phyloP scores from a whole-genome alignment of 1,139 yeast species.

The Geotrichum australiense region DNA sequence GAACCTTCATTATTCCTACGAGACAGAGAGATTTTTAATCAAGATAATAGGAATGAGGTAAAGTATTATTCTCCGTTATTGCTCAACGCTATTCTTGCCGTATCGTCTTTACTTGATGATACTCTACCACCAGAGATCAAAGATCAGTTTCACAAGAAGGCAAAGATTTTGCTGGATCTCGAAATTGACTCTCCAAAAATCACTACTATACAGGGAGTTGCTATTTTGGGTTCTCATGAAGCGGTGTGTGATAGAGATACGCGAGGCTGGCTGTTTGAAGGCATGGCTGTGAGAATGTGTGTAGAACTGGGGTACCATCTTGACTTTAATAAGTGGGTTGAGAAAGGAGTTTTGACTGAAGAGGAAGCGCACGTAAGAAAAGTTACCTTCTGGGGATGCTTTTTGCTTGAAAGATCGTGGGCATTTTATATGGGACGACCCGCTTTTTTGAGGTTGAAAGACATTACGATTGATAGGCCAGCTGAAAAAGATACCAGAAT shows the following conservation, averaged over 20 bases:
- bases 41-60: no score
- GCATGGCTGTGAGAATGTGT: slow-evolving; percentile 28
- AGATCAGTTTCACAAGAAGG: slow-evolving; percentile 16
- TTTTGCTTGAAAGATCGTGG: slow-evolving; percentile 26
- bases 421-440: slow-evolving; percentile 26
- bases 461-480: slow-evolving; percentile 20
- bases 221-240: slow-evolving; percentile 24
- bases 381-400: slow-evolving; percentile 28
- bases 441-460: slow-evolving; percentile 22
- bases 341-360: slow-evolving; percentile 21
- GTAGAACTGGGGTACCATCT: slow-evolving; percentile 27
- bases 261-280: slow-evolving; percentile 27
- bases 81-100: slow-evolving; percentile 24
- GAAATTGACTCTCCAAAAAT: slow-evolving; percentile 20
- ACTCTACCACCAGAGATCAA: slow-evolving; percentile 3
- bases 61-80: slow-evolving; percentile 23
- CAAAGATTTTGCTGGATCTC: slow-evolving; percentile 17
- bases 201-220: slow-evolving; percentile 24
- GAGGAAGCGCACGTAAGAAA: slow-evolving; percentile 24
- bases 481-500: slow-evolving; percentile 11
- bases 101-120: slow-evolving; percentile 24
- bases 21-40: slow-evolving; percentile 19
- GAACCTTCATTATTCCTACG: slow-evolving; percentile 22
- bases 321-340: slow-evolving; percentile 21
- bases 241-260: slow-evolving; percentile 25